Evolutionary conservation across 257 asterid species (phyloP), one percentile per base, ranked within the genome.

Genomic region (Plectranthus barbatus): DNA sequence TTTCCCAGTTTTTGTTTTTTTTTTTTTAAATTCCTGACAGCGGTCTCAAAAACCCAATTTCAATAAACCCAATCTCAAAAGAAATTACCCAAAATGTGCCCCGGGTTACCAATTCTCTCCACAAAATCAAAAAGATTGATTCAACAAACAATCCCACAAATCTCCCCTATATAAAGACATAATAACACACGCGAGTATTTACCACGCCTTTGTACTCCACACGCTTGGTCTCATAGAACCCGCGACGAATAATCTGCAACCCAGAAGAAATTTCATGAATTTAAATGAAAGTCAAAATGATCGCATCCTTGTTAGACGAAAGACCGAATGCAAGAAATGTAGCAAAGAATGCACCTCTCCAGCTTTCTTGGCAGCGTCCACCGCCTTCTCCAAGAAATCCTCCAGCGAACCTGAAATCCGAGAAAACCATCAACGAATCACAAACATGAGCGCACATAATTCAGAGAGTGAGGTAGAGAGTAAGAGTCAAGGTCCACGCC

Each of bases 141-240:
- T 50, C 14, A 2, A 45, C 14, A 65, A 53, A n/a, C n/a, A n/a
- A n/a, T n/a, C n/a, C n/a, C n/a, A n/a, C n/a, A n/a, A 60, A 66
- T 17, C 20, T 42, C 14, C n/a, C n/a, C n/a, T n/a, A n/a, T n/a
- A n/a, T n/a, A n/a, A n/a, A n/a, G n/a, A n/a, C n/a, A 26, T 9
- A 49, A 49, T 51, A 7, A 57, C 49, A 66, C 8, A 40, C 5
- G 50, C 11, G 6, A 37, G 12, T 60, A 17, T 62, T 59, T 69
- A 88, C 96, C 93, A 19, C 45, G 72, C 96, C 93, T 77, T 89
- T 89, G 72, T 89, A 95, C 83, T 89, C 93, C 56, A 89, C 91
- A 31, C 56, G 71, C 86, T 86, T 89, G 29, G 79, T 82, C 85
- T 77, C 65, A 61, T 84, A 72, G 69, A 88, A 88, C 42, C 86